Evolutionary conservation across 2,329 filamentous ascomycete genomes (phyloP).

Genomic region (Anisogramma anomala): DNA sequence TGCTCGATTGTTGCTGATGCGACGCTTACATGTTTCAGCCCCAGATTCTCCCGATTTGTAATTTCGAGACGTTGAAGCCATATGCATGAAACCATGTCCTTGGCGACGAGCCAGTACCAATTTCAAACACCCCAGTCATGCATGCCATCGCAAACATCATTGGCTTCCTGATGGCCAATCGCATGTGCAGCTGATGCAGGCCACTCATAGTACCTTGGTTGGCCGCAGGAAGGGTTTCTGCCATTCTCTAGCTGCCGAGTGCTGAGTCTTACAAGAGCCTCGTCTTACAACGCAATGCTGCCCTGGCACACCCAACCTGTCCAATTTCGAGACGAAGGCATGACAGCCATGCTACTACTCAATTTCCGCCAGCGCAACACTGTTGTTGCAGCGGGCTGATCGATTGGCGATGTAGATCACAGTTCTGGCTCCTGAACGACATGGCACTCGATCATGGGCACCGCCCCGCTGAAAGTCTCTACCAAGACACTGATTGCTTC

Average conservation of each 20-base stretch:
- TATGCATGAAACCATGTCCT: slow-evolving; percentile 8
- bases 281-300: slow-evolving; percentile 7
- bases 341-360: too few relatives aligned
- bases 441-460: too few relatives aligned
- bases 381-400: too few relatives aligned
- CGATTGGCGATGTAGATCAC: too few relatives aligned
- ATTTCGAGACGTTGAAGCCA: slow-evolving; percentile 7
- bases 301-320: slow-evolving; percentile 1
- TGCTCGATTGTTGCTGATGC: slow-evolving; percentile 9
- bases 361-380: too few relatives aligned
- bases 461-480: too few relatives aligned
- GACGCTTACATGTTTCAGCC: slow-evolving; percentile 8
- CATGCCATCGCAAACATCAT: neutral
- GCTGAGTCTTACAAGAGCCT: neutral
- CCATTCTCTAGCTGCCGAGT: slow-evolving; percentile 7
- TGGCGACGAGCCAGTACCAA: neutral
- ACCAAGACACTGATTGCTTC: too few relatives aligned
- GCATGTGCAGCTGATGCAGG: too few relatives aligned
- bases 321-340: slow-evolving; percentile 8
- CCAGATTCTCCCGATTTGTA: slow-evolving; percentile 6
- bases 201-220: too few relatives aligned
- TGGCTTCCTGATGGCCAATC: too few relatives aligned
- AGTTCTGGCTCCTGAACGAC: too few relatives aligned
- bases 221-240: too few relatives aligned
- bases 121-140: neutral